A percentile compares a stretch with the other conserved stretches of the same genome.
phyloP scores from a whole-genome alignment of 2,329 filamentous ascomycete species.

The Myriangium duriaei region DNA sequence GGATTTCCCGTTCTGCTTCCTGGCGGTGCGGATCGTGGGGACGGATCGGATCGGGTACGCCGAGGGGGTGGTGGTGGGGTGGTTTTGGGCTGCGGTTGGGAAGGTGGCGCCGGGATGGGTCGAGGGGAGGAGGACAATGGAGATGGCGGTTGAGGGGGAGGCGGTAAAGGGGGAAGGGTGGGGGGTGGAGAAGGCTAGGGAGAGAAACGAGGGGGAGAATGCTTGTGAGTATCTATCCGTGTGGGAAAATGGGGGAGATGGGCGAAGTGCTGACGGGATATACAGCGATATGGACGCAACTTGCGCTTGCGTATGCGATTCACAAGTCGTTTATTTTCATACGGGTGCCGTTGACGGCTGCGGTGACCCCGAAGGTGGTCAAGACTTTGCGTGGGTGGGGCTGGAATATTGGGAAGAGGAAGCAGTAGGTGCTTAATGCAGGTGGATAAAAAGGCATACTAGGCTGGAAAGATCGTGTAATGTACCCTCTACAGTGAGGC shows the following conservation, averaged over 20 bases:
- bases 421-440: conserved; percentile 24
- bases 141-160: conserved; percentile 24
- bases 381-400: conserved; percentile 78
- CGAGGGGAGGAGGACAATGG: conserved; percentile 8
- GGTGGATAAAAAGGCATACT: no score
- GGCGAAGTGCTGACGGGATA: conserved; percentile 36
- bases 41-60: conserved; percentile 70
- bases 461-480: no score
- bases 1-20: conserved; percentile 92
- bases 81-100: conserved; percentile 47
- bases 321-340: conserved; percentile 98
- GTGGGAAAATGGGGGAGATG: not conserved
- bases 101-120: conserved; percentile 38
- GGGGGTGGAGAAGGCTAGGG: conserved; percentile 16
- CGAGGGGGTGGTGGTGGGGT: conserved; percentile 56
- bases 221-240: conserved; percentile 15
- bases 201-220: conserved; percentile 14
- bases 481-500: no score
- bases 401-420: conserved; percentile 82
- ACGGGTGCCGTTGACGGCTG: conserved; percentile 82
- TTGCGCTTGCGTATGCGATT: conserved; percentile 88
- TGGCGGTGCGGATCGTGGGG: conserved; percentile 70
- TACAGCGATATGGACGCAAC: conserved; percentile 63
- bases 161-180: conserved; percentile 16
- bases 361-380: conserved; percentile 87